Evolutionary conservation across 768 basidiomycete genomes (phyloP).

Genomic region (Jaapia argillacea): DNA sequence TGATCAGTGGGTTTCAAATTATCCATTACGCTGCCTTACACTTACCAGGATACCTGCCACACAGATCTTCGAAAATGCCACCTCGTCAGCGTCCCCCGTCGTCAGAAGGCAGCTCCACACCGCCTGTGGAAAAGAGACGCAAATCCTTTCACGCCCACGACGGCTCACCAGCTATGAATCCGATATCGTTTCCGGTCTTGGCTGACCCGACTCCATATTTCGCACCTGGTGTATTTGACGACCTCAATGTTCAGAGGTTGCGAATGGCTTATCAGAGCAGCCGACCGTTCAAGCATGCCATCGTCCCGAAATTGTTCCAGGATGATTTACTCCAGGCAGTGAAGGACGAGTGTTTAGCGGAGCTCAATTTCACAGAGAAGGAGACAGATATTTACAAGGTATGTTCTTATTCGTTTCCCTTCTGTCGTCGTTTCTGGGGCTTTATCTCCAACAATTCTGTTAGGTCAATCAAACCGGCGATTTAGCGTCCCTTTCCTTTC

Average conservation of each 20-base stretch:
- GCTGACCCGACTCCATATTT: constrained; percentile 30
- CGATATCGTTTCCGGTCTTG: constrained; percentile 5
- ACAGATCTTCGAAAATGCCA: neutral
- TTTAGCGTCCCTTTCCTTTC: constrained; percentile 85
- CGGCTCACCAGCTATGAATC: constrained; percentile 9
- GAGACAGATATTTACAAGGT: constrained; percentile 99
- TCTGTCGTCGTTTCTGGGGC: too few relatives aligned
- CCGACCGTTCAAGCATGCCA: constrained; percentile 73
- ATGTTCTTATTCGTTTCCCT: too few relatives aligned
- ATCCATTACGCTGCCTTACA: too few relatives aligned
- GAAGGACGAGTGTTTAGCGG: constrained; percentile 72
- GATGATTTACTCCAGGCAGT: constrained; percentile 73
- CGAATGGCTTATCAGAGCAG: constrained; percentile 43
- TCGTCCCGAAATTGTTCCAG: constrained; percentile 75
- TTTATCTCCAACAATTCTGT: neutral
- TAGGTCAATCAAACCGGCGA: constrained; percentile 98
- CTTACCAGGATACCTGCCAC: too few relatives aligned
- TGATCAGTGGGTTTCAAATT: too few relatives aligned
- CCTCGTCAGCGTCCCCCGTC: constrained; percentile 29
- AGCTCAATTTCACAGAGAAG: constrained; percentile 83
- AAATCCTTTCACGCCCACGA: constrained; percentile 23
- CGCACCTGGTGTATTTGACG: constrained; percentile 47
- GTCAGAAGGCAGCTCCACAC: constrained; percentile 19
- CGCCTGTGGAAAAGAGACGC: constrained; percentile 26
- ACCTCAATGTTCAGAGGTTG: constrained; percentile 43